Evolutionary conservation across 2,329 filamentous ascomycete species (phyloP).

Genomic region (Pyricularia grisea): DNA sequence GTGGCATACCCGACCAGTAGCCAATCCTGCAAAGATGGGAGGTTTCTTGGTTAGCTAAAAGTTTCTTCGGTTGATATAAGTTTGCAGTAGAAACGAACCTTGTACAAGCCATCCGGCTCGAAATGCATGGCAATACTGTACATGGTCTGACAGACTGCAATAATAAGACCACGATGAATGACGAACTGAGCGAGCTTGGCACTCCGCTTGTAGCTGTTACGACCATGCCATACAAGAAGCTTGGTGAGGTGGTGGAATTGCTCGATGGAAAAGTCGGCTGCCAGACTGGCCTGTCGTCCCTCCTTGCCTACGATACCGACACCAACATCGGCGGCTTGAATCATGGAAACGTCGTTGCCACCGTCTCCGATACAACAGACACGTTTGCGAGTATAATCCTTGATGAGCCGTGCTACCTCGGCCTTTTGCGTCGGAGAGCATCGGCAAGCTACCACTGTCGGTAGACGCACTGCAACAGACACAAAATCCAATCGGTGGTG

Average conservation of each 20-base stretch:
- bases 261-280: constrained; percentile 92
- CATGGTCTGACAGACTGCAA: constrained; percentile 92
- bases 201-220: constrained; percentile 92
- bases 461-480: constrained; percentile 74
- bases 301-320: constrained; percentile 98
- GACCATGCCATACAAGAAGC: constrained; percentile 95
- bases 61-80: not conserved
- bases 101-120: constrained; percentile 89
- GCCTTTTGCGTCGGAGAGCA: constrained; percentile 97
- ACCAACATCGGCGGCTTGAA: constrained; percentile 94
- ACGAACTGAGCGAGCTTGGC: constrained; percentile 97
- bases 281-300: constrained; percentile 85
- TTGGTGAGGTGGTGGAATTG: constrained; percentile 95
- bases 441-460: constrained; percentile 89
- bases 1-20: constrained; percentile 94
- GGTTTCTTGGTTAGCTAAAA: not conserved
- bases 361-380: constrained; percentile 97
- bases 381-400: constrained; percentile 83
- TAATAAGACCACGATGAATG: constrained; percentile 93
- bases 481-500: constrained; percentile 83
- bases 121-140: constrained; percentile 90
- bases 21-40: constrained; percentile 51
- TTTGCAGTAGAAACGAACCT: constrained; percentile 20
- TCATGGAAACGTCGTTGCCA: constrained; percentile 98
- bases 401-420: constrained; percentile 84